Percentiles rank a stretch among this genome's conserved stretches.
Evolutionary conservation across 1,284 basidiomycete genomes (phyloP).

Genomic region (Gymnopus androsaceus): DNA sequence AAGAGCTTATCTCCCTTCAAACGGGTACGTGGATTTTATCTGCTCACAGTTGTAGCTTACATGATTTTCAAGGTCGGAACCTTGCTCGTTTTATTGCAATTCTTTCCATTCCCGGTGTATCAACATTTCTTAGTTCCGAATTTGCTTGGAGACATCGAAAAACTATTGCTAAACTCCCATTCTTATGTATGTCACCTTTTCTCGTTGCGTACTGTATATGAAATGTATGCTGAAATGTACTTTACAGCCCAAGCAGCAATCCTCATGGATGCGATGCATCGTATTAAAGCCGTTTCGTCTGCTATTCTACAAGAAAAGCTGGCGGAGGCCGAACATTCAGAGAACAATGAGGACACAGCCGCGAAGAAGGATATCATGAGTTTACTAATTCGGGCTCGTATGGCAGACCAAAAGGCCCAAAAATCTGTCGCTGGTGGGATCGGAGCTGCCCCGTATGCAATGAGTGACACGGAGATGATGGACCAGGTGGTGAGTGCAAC

Average conservation of each 20-base stretch:
- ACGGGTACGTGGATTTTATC: slow-evolving; percentile 31
- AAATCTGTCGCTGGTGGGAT: not conserved
- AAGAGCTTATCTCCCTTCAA: slow-evolving; percentile 43
- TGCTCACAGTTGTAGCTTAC: not conserved
- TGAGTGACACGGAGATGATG: slow-evolving; percentile 50
- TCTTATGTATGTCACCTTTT: slow-evolving; percentile 25
- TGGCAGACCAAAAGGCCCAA: slow-evolving; percentile 28
- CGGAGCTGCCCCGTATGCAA: slow-evolving; percentile 32
- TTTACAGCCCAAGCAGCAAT: slow-evolving; percentile 27
- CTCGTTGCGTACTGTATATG: not conserved
- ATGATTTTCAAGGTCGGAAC: slow-evolving; percentile 32
- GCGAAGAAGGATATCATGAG: slow-evolving; percentile 54
- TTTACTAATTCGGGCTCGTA: slow-evolving; percentile 45
- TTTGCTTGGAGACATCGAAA: slow-evolving; percentile 41
- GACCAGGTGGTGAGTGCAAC: slow-evolving; percentile 45
- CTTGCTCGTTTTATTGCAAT: slow-evolving; percentile 40
- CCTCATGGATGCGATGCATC: slow-evolving; percentile 43
- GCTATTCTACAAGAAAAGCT: slow-evolving; percentile 44
- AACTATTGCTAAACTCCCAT: slow-evolving; percentile 29
- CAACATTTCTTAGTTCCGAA: slow-evolving; percentile 30
- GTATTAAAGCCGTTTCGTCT: slow-evolving; percentile 41
- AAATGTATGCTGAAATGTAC: not conserved
- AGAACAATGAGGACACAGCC: slow-evolving; percentile 32
- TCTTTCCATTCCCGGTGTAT: slow-evolving; percentile 39
- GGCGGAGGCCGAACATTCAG: slow-evolving; percentile 26